Percentiles rank a stretch among this genome's conserved stretches.
phyloP scores from a whole-genome alignment of 179 eudicot genomes.

The Nepenthes alata region DNA sequence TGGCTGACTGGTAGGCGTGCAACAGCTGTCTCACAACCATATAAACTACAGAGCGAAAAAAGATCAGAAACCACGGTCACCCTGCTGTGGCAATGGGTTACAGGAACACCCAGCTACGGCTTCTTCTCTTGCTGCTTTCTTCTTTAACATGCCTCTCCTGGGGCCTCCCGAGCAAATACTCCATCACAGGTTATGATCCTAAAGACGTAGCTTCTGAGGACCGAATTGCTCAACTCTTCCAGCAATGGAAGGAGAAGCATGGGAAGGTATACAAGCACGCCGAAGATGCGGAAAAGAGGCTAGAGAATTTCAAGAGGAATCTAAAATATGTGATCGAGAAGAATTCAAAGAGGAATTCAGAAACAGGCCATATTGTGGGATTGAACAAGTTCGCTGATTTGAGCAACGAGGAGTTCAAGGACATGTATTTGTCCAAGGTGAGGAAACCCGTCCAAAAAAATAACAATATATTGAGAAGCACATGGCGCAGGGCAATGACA shows the following conservation, averaged over 20 bases:
- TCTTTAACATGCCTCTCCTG: conserved; percentile 18
- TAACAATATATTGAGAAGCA: conserved; percentile 5
- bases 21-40: neutral
- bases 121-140: conserved; percentile 20
- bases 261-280: conserved; percentile 23
- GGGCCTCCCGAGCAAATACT: conserved; percentile 27
- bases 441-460: conserved; percentile 23
- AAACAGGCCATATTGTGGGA: conserved; percentile 29
- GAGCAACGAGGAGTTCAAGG: conserved; percentile 55
- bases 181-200: conserved; percentile 24
- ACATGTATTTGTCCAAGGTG: conserved; percentile 23
- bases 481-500: neutral
- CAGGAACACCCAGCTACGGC: conserved; percentile 12
- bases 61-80: conserved; percentile 7
- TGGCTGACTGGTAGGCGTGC: conserved; percentile 18
- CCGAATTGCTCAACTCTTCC: conserved; percentile 33
- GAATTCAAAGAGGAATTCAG: conserved; percentile 17
- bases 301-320: conserved; percentile 36
- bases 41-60: conserved; percentile 5
- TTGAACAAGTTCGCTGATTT: conserved; percentile 62
- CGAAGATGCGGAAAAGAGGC: conserved; percentile 28
- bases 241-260: conserved; percentile 42
- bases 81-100: conserved; percentile 13
- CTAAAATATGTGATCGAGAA: conserved; percentile 32
- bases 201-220: conserved; percentile 21